These are phyloP conservation scores for Ceratobasidium sp. DNA, from an alignment of 1,284 basidiomycete genomes.

Conservation along the genomic window DNA sequence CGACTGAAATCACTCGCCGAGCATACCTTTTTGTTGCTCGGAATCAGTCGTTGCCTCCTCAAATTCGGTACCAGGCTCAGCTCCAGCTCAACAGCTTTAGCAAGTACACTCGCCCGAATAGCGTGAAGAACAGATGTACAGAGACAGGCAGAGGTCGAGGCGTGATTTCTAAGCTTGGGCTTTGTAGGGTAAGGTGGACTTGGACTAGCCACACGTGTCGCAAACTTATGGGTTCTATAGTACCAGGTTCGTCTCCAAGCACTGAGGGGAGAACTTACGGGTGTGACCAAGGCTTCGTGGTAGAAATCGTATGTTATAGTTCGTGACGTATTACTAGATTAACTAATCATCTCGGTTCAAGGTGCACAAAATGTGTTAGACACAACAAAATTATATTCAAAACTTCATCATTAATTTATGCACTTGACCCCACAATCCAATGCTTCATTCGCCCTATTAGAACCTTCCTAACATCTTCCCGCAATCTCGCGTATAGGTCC, in stretches of 20 bases:
- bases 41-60: conserved; percentile 84
- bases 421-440: neutral
- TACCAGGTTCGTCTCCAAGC: conserved; percentile 92
- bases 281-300: conserved; percentile 93
- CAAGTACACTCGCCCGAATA: conserved; percentile 83
- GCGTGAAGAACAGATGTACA: conserved; percentile 88
- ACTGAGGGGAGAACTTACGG: conserved; percentile 81
- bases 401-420: conserved; percentile 1
- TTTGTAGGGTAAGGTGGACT: conserved; percentile 80
- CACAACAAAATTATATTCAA: neutral
- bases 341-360: conserved; percentile 20
- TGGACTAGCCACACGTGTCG: neutral
- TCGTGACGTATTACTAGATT: neutral
- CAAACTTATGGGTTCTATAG: conserved; percentile 60
- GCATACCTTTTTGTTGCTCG: conserved; percentile 92
- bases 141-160: conserved; percentile 89
- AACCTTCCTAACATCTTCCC: conserved; percentile 4
- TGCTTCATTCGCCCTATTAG: neutral
- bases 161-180: conserved; percentile 88
- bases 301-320: conserved; percentile 58
- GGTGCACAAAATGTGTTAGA: neutral
- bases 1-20: conserved; percentile 83
- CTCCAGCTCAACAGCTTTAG: conserved; percentile 91
- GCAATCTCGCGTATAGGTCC: conserved; percentile 5
- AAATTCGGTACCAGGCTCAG: conserved; percentile 96